Conservation (phyloP, 2,329 filamentous ascomycete genomes). For the Drechslerella coelobrocha region DNA sequence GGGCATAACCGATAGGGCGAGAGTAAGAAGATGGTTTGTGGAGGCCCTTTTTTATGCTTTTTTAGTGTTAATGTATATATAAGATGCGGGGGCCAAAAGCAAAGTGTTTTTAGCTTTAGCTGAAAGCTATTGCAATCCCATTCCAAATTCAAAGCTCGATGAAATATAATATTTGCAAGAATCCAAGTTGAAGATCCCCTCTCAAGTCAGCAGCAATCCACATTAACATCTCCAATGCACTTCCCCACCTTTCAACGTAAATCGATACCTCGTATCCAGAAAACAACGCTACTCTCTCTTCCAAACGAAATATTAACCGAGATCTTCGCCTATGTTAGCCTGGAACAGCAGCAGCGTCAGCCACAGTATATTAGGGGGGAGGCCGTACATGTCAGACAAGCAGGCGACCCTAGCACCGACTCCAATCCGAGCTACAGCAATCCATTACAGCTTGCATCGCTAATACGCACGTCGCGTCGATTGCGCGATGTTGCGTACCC, state of each 20-base stretch:
- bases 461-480: constrained; percentile 21
- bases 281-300: constrained; percentile 31
- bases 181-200: too few species aligned
- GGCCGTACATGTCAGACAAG: constrained; percentile 3
- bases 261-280: background rate
- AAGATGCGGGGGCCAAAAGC: too few species aligned
- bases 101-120: too few species aligned
- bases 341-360: constrained; percentile 3
- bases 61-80: too few species aligned
- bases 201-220: too few species aligned
- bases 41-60: too few species aligned
- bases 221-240: background rate
- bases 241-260: background rate
- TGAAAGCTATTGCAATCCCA: too few species aligned
- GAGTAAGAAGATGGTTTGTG: too few species aligned
- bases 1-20: too few species aligned
- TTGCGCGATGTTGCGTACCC: constrained; percentile 22
- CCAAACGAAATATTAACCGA: constrained; percentile 30
- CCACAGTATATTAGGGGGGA: constrained; percentile 9
- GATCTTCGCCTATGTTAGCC: constrained; percentile 23
- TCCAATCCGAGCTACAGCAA: constrained; percentile 11
- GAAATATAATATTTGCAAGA: too few species aligned
- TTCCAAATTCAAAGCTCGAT: too few species aligned
- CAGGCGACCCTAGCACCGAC: constrained; percentile 1
- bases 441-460: constrained; percentile 12